Evolutionary conservation across 2,329 filamentous ascomycete species (phyloP).

Genomic region (Penicillium sp.): DNA sequence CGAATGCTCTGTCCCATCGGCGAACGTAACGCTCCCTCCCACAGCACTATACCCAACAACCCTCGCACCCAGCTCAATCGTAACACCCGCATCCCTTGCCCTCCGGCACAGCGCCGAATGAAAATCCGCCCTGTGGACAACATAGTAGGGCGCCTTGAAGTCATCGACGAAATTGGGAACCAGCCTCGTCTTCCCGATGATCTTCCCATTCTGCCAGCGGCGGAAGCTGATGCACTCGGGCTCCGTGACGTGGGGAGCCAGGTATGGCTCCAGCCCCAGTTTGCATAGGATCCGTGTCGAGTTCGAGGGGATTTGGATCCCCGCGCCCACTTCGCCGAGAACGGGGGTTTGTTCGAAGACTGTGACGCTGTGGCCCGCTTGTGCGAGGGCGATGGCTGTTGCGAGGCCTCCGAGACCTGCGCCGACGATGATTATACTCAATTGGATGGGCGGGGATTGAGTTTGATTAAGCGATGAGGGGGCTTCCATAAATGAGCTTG

Average conservation of each 20-base stretch:
- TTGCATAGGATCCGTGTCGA: constrained; percentile 45
- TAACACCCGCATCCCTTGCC: constrained; percentile 25
- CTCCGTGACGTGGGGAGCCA: constrained; percentile 23
- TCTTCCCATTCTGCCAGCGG: constrained; percentile 43
- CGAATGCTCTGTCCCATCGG: not conserved
- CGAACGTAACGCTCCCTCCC: constrained; percentile 18
- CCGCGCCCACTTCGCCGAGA: constrained; percentile 48
- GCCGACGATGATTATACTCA: constrained; percentile 37
- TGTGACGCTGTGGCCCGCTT: constrained; percentile 31
- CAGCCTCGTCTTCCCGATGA: constrained; percentile 42
- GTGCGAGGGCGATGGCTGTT: constrained; percentile 35
- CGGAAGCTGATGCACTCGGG: constrained; percentile 42
- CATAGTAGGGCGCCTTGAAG: constrained; percentile 49
- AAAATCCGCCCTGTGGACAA: constrained; percentile 55
- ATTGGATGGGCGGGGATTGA: not conserved
- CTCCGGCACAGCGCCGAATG: constrained; percentile 35
- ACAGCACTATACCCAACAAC: constrained; percentile 23
- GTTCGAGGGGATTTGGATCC: constrained; percentile 49
- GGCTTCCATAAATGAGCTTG: not conserved
- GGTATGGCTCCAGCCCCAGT: constrained; percentile 42
- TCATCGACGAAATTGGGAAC: constrained; percentile 39
- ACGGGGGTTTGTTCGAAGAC: constrained; percentile 36
- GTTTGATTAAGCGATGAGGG: no score
- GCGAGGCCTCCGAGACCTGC: constrained; percentile 37
- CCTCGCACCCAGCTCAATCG: constrained; percentile 20